These are phyloP conservation scores for Cladosporium sp. DNA, from an alignment of 2,329 filamentous ascomycete species.

Conservation along the genomic window DNA sequence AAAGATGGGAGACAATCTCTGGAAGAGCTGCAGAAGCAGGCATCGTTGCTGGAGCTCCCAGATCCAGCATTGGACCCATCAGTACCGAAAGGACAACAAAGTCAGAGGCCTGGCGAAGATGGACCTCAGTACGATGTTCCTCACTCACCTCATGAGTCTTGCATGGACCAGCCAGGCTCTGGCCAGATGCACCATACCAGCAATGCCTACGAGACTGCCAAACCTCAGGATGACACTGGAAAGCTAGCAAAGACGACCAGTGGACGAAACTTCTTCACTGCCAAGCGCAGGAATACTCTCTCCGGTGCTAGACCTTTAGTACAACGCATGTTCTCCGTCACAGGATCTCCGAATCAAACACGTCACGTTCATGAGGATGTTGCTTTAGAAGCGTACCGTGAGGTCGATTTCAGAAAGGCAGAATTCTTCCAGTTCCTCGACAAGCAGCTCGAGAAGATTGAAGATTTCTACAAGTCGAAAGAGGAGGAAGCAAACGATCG, in stretches of 20 bases:
- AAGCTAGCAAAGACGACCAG: neutral
- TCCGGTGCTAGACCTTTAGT: constrained; percentile 19
- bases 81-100: neutral
- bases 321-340: constrained; percentile 23
- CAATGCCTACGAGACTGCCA: constrained; percentile 22
- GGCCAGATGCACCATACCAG: constrained; percentile 24
- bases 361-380: constrained; percentile 29
- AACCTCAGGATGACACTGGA: constrained; percentile 6
- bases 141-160: constrained; percentile 6
- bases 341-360: constrained; percentile 24
- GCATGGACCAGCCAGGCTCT: constrained; percentile 15
- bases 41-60: constrained; percentile 56
- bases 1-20: constrained; percentile 15
- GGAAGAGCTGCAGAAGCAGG: constrained; percentile 21
- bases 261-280: constrained; percentile 13
- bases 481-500: constrained; percentile 78
- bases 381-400: constrained; percentile 54
- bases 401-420: constrained; percentile 68
- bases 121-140: constrained; percentile 9
- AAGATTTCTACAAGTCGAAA: constrained; percentile 81
- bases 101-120: constrained; percentile 4
- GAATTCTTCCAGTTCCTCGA: constrained; percentile 88
- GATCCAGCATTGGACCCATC: constrained; percentile 55
- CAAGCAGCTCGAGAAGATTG: constrained; percentile 81
- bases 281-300: constrained; percentile 38